Evolutionary conservation across 78 protist species (phyloP).

Genomic region (Dictyostelium intermedium): DNA sequence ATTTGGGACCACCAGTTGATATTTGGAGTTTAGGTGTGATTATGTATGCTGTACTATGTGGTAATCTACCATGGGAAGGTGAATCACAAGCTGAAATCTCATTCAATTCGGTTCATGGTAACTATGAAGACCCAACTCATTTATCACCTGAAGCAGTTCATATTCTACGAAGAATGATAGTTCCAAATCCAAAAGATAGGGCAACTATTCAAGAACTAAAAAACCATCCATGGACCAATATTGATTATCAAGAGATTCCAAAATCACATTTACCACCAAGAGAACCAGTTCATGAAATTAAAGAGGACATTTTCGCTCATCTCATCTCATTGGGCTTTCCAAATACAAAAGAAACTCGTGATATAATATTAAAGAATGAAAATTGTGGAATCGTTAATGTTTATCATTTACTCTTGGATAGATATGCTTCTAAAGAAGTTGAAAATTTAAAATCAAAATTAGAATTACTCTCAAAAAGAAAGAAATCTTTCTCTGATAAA

Average conservation of each 20-base stretch:
- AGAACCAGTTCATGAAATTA: conserved; percentile 65
- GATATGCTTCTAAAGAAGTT: conserved; percentile 28
- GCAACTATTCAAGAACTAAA: conserved; percentile 75
- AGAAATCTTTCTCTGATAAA: conserved; percentile 23
- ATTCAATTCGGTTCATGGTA: conserved; percentile 45
- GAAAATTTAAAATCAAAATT: conserved; percentile 42
- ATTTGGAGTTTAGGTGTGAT: conserved; percentile 85
- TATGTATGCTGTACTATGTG: conserved; percentile 59
- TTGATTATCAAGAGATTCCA: conserved; percentile 57
- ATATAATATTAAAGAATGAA: conserved; percentile 26
- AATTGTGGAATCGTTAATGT: conserved; percentile 46
- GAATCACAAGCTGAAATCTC: conserved; percentile 64
- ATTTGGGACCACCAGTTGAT: conserved; percentile 85
- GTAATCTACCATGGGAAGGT: conserved; percentile 73
- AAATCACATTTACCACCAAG: conserved; percentile 48
- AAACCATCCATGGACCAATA: conserved; percentile 75
- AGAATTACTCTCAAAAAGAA: conserved; percentile 22
- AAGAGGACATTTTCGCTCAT: conserved; percentile 40
- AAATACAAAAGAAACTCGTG: conserved; percentile 35
- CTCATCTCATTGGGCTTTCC: conserved; percentile 48
- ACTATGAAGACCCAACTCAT: conserved; percentile 48
- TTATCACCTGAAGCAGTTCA: conserved; percentile 42
- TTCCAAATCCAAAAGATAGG: conserved; percentile 59
- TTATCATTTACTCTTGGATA: conserved; percentile 50
- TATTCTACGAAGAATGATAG: conserved; percentile 64